Conservation (phyloP, 129 eudicot species). For the Tanacetum coccineum region DNA sequence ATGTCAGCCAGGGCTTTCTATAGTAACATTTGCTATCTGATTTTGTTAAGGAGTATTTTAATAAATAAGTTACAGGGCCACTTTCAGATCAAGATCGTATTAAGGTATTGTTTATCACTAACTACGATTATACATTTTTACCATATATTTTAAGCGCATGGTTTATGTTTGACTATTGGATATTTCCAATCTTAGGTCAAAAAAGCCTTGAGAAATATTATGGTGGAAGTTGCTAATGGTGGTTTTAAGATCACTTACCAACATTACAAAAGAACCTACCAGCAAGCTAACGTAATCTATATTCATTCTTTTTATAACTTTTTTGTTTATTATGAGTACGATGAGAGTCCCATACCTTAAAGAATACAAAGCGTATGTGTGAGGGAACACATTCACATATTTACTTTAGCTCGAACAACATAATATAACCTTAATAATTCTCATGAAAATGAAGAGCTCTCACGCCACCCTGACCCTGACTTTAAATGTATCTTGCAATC, state of each 20-base stretch:
- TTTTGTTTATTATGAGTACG: not conserved
- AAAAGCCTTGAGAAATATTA: slow-evolving; percentile 46
- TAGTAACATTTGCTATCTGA: too few relatives aligned
- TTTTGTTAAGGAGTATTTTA: slow-evolving; percentile 32
- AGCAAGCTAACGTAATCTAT: slow-evolving; percentile 37
- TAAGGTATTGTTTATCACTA: slow-evolving; percentile 39
- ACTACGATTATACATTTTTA: not conserved
- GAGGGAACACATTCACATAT: too few relatives aligned
- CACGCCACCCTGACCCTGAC: too few relatives aligned
- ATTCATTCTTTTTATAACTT: not conserved
- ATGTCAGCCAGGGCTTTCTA: too few relatives aligned
- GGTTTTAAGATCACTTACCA: slow-evolving; percentile 25
- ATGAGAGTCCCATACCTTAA: not conserved
- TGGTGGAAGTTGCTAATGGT: slow-evolving; percentile 31
- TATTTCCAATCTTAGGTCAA: slow-evolving; percentile 34
- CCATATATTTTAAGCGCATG: too few relatives aligned
- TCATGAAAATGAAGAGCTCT: too few relatives aligned
- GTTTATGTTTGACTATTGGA: too few relatives aligned
- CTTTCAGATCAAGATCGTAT: slow-evolving; percentile 54
- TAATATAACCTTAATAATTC: too few relatives aligned
- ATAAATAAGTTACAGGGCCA: slow-evolving; percentile 34
- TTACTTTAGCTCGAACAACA: too few relatives aligned
- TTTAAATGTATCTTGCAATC: too few relatives aligned
- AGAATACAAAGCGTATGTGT: too few relatives aligned
- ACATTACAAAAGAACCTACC: slow-evolving; percentile 29